Percentiles rank a stretch among this genome's conserved stretches.
Conservation (phyloP, 2,329 filamentous ascomycete species). For the Truncatella angustata region DNA sequence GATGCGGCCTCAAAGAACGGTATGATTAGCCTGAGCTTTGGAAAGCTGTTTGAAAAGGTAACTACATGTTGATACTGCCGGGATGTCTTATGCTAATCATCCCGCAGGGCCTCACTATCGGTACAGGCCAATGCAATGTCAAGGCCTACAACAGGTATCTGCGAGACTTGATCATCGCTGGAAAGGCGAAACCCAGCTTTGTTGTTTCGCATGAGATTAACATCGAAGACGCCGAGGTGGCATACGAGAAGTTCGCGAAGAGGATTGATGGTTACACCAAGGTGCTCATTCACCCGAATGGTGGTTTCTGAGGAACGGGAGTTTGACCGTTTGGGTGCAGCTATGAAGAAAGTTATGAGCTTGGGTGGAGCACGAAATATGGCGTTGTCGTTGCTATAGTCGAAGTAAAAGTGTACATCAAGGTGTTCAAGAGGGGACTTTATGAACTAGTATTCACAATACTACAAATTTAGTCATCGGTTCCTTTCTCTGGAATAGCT, state of each 20-base stretch:
- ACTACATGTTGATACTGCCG: background rate
- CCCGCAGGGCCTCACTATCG: conserved; percentile 53
- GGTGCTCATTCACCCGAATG: conserved; percentile 66
- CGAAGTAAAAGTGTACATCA: no score
- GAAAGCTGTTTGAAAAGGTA: conserved; percentile 68
- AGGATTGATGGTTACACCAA: conserved; percentile 67
- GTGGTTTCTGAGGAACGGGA: conserved; percentile 23
- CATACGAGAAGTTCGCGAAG: conserved; percentile 66
- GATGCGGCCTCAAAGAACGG: conserved; percentile 61
- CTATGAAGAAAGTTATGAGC: background rate
- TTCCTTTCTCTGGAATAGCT: no score
- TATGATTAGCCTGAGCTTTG: conserved; percentile 62
- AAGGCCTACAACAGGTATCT: conserved; percentile 67
- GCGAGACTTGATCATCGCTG: conserved; percentile 62
- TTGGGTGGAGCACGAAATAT: background rate
- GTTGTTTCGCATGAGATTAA: conserved; percentile 64
- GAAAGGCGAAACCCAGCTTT: conserved; percentile 64
- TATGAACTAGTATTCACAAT: no score
- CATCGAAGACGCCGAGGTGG: conserved; percentile 58
- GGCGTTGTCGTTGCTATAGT: no score
- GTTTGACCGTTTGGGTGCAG: background rate
- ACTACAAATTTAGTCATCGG: no score
- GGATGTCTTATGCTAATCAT: background rate
- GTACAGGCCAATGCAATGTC: conserved; percentile 66
- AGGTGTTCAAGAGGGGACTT: no score